A percentile compares a stretch with the other conserved stretches of the same genome.
These are phyloP conservation scores for Globisporangium radiosum DNA, from an alignment of 352 stramenopile genomes.

Conservation along the genomic window DNA sequence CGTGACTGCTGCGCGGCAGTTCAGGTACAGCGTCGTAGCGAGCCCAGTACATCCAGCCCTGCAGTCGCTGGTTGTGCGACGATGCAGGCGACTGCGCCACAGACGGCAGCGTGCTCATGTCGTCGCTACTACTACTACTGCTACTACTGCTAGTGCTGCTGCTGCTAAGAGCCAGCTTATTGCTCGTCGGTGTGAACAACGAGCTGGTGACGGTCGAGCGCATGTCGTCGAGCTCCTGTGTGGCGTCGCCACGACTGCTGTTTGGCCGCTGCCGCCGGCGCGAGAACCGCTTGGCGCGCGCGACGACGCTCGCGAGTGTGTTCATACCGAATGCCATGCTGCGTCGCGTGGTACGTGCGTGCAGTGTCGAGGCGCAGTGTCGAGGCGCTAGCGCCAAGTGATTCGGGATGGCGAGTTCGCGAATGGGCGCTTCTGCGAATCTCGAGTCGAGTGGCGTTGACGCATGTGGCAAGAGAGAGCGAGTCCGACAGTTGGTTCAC, in stretches of 20 bases:
- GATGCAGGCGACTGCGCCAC: neutral
- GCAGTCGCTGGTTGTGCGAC: conserved; percentile 18
- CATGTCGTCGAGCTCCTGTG: neutral
- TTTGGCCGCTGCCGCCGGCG: neutral
- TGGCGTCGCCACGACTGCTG: neutral
- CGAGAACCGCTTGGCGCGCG: conserved; percentile 6
- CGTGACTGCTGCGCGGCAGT: neutral
- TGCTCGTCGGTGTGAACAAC: neutral
- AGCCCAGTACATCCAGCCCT: conserved; percentile 42
- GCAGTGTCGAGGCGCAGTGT: too few relatives aligned
- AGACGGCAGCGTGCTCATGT: conserved; percentile 6
- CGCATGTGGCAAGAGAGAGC: too few relatives aligned
- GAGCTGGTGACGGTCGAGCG: conserved; percentile 7
- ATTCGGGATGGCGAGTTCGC: neutral
- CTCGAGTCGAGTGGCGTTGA: neutral
- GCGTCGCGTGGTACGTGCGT: neutral
- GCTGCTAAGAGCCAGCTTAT: neutral
- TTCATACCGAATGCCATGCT: conserved; percentile 15
- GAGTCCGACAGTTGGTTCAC: too few relatives aligned
- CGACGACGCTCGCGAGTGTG: conserved; percentile 5
- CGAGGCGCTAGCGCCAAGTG: neutral
- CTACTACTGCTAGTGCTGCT: too few relatives aligned
- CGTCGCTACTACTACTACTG: conserved; percentile 7
- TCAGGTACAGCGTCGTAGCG: conserved; percentile 11
- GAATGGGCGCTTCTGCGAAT: neutral